Percentiles rank a stretch among this genome's conserved stretches.
phyloP scores from a whole-genome alignment of 1,284 basidiomycete species.

The Trametes versicolor region DNA sequence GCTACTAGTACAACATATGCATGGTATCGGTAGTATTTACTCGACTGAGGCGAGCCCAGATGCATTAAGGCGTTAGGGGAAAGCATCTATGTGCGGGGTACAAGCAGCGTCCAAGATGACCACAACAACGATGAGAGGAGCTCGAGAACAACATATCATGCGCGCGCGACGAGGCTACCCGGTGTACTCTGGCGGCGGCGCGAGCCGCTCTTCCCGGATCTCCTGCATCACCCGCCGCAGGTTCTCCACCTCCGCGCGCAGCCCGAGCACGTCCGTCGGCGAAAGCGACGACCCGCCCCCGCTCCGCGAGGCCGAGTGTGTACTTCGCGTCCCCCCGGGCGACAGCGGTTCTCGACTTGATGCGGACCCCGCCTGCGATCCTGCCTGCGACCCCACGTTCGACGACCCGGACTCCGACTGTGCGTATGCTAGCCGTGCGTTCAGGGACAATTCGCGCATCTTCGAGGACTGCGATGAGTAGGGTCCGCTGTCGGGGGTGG shows the following conservation, averaged over 20 bases:
- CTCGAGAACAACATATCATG: not conserved
- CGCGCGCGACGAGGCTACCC: not conserved
- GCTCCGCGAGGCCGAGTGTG: conserved; percentile 9
- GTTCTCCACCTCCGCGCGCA: conserved; percentile 43
- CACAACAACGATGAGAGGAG: not conserved
- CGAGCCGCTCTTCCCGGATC: conserved; percentile 35
- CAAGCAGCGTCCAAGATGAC: not conserved
- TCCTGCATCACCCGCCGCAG: conserved; percentile 42
- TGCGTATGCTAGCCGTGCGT: conserved; percentile 23
- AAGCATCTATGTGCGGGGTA: not conserved
- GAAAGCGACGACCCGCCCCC: conserved; percentile 27
- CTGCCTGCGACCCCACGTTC: conserved; percentile 6
- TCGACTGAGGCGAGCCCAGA: no score
- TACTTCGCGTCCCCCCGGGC: conserved; percentile 8
- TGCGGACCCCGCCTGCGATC: conserved; percentile 19
- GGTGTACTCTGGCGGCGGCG: conserved; percentile 39
- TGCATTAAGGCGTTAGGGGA: no score
- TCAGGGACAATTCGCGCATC: conserved; percentile 30
- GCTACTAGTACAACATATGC: no score
- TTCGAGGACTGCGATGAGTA: conserved; percentile 24
- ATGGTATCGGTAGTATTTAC: no score
- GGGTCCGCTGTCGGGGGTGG: not conserved
- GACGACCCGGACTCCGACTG: conserved; percentile 20
- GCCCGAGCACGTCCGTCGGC: conserved; percentile 36
- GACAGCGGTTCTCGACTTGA: conserved; percentile 38